phyloP scores from a whole-genome alignment of 2,329 filamentous ascomycete species.

The Paecilomyces niveus region DNA sequence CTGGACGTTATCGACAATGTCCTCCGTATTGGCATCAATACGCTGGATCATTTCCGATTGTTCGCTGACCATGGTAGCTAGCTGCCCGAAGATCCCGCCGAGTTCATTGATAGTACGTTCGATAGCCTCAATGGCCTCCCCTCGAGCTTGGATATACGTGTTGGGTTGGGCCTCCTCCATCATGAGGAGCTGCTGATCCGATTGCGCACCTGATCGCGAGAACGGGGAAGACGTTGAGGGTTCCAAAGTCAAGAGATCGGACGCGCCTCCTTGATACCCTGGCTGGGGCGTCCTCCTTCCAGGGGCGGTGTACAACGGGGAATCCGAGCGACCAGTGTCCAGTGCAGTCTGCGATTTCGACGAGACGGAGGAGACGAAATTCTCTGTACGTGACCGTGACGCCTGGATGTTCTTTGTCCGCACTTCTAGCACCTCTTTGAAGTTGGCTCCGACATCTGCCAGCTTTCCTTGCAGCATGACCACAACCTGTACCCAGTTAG shows the following conservation, averaged over 20 bases:
- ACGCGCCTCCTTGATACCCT: slow-evolving; percentile 39
- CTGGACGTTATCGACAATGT: slow-evolving; percentile 97
- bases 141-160: slow-evolving; percentile 88
- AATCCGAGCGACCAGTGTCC: slow-evolving; percentile 65
- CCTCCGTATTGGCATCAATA: slow-evolving; percentile 95
- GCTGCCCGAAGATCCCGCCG: slow-evolving; percentile 84
- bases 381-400: slow-evolving; percentile 83
- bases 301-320: slow-evolving; percentile 78
- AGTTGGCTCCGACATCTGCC: slow-evolving; percentile 86
- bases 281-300: slow-evolving; percentile 58
- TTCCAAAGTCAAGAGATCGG: slow-evolving; percentile 76
- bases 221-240: slow-evolving; percentile 49
- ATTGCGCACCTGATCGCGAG: slow-evolving; percentile 45
- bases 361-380: slow-evolving; percentile 87
- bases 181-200: slow-evolving; percentile 80
- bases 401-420: slow-evolving; percentile 98
- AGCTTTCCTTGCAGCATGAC: slow-evolving; percentile 85
- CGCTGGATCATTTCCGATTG: slow-evolving; percentile 97
- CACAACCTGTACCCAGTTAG: slow-evolving; percentile 49
- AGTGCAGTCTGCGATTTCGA: slow-evolving; percentile 61
- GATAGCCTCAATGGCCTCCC: slow-evolving; percentile 93
- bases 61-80: slow-evolving; percentile 94
- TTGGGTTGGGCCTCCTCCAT: slow-evolving; percentile 86
- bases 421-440: slow-evolving; percentile 95
- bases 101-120: slow-evolving; percentile 92